These are phyloP conservation scores for Fraxinus ornus DNA, from an alignment of 305 asterid species.

Conservation along the genomic window DNA sequence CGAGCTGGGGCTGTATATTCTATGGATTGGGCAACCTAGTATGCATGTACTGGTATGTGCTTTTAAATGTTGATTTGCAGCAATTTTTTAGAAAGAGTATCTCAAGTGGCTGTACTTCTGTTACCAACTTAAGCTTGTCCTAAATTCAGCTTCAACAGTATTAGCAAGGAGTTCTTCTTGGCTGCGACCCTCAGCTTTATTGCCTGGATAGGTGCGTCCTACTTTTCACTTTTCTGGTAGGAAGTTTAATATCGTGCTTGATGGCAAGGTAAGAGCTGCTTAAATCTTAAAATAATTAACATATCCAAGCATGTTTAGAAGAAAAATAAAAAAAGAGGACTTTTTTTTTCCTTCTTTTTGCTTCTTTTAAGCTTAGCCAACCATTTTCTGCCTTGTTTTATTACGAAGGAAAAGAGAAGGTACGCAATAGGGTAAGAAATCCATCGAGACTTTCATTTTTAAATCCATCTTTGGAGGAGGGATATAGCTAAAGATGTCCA, in stretches of 20 bases:
- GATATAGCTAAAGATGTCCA: not conserved
- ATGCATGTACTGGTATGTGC: slow-evolving; percentile 44
- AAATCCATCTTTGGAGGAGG: not conserved
- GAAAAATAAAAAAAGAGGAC: not conserved
- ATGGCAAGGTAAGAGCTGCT: not conserved
- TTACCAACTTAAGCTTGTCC: slow-evolving; percentile 12
- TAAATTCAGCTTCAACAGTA: slow-evolving; percentile 57
- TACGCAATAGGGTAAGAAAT: not conserved
- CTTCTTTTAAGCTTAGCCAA: not conserved
- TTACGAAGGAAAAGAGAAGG: not conserved
- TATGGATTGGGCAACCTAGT: slow-evolving; percentile 55
- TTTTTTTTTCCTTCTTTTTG: too few species aligned
- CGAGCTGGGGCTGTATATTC: slow-evolving; percentile 42
- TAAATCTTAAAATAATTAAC: not conserved
- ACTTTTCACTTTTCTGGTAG: not conserved
- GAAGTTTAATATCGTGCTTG: not conserved
- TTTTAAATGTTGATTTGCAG: not conserved
- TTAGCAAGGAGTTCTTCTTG: slow-evolving; percentile 72
- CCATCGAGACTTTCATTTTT: too few species aligned
- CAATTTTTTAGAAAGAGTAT: not conserved
- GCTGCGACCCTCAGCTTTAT: slow-evolving; percentile 64
- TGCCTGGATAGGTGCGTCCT: slow-evolving; percentile 70
- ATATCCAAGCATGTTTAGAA: not conserved
- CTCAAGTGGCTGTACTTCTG: not conserved
- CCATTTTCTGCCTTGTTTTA: not conserved